Conservation (phyloP, 75 land plant species). For the Pseudotsuga menziesii region DNA sequence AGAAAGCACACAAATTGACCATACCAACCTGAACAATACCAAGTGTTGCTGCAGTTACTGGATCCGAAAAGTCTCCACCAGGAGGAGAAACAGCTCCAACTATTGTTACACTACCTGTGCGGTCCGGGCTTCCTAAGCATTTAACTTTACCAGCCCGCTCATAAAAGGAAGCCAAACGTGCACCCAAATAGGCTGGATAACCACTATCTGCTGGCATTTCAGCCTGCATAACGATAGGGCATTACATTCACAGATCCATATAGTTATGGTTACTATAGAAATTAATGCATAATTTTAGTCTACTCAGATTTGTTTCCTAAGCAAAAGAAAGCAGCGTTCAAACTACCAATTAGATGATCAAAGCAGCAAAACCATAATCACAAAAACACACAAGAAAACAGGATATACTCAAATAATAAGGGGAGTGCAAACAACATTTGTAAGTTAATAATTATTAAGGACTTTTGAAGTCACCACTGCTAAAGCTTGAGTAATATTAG, state of each 20-base stretch:
- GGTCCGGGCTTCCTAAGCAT: constrained; percentile 98
- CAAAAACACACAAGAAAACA: no score
- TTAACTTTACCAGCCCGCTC: constrained; percentile 99
- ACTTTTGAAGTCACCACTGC: no score
- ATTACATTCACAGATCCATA: background rate
- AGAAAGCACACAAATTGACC: background rate
- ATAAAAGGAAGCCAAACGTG: constrained; percentile 96
- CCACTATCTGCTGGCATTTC: constrained; percentile 99
- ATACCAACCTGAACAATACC: constrained; percentile 92
- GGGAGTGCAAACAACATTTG: no score
- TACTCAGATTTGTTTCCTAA: no score
- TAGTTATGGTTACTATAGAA: no score
- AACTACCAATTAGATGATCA: no score
- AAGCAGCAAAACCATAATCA: no score
- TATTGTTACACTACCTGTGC: constrained; percentile 98
- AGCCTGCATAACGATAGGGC: constrained; percentile 45
- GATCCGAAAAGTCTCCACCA: constrained; percentile 99
- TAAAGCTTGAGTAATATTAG: no score
- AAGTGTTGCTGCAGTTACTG: constrained; percentile 99
- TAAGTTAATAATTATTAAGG: no score
- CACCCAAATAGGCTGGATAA: constrained; percentile 98
- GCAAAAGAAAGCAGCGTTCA: no score
- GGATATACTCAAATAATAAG: no score
- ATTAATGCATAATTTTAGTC: no score
- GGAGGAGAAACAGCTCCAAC: constrained; percentile 99